These are phyloP conservation scores for Lumnitzera littorea DNA, from an alignment of 345 rosid genomes.

Conservation along the genomic window DNA sequence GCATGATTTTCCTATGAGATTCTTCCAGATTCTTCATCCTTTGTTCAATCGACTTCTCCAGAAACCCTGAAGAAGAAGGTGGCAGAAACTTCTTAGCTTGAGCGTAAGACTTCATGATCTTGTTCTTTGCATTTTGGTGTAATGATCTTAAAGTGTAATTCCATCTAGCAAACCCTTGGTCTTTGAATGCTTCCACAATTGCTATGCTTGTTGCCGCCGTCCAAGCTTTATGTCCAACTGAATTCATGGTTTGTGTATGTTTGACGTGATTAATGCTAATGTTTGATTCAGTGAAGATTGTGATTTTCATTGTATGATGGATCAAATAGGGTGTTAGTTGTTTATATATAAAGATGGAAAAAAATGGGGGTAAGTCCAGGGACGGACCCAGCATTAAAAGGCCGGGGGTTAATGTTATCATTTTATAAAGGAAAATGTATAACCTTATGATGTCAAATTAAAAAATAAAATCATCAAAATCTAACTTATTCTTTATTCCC, in stretches of 20 bases:
- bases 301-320: no score
- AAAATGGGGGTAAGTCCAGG: no score
- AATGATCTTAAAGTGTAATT: slow-evolving; percentile 40
- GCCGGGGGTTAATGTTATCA: no score
- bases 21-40: slow-evolving; percentile 18
- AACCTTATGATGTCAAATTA: no score
- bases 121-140: slow-evolving; percentile 32
- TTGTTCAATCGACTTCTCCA: background rate
- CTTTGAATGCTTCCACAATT: slow-evolving; percentile 60
- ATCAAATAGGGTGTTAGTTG: no score
- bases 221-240: slow-evolving; percentile 26
- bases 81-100: slow-evolving; percentile 13
- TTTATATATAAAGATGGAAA: no score
- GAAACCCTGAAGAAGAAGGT: background rate
- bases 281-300: no score
- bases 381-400: no score
- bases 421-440: no score
- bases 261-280: no score
- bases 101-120: slow-evolving; percentile 17
- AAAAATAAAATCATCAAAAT: no score
- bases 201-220: slow-evolving; percentile 51
- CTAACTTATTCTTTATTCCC: no score
- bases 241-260: background rate
- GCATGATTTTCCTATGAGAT: slow-evolving; percentile 23
- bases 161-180: slow-evolving; percentile 71